Evolutionary conservation across 352 stramenopile species (phyloP).

Genomic region (Phytophthora pinifolia): DNA sequence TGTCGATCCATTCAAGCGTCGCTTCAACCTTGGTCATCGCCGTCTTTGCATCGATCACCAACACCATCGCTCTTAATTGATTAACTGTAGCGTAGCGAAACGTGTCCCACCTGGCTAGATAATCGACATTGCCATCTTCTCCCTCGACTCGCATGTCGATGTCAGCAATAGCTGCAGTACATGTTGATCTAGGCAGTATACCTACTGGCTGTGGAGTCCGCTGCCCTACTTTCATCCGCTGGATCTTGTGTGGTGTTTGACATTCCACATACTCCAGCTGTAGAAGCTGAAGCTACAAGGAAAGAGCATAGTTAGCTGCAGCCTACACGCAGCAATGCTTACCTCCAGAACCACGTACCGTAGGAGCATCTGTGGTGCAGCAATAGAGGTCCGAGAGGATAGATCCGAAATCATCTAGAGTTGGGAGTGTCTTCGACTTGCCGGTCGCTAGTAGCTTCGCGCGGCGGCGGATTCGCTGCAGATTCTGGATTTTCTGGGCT

Average conservation of each 20-base stretch:
- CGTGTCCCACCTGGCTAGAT: constrained; percentile 3
- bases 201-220: not conserved
- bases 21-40: not conserved
- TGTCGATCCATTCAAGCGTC: constrained; percentile 2
- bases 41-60: constrained; percentile 3
- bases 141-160: constrained; percentile 2
- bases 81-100: constrained; percentile 3
- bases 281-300: not conserved
- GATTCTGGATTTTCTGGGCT: not conserved
- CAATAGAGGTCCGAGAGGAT: constrained; percentile 1
- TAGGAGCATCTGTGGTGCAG: not conserved
- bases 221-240: constrained; percentile 10
- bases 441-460: not conserved
- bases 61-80: constrained; percentile 1
- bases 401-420: not conserved
- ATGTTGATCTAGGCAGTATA: not conserved
- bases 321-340: too few relatives aligned
- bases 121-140: constrained; percentile 1
- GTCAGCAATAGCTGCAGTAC: constrained; percentile 2
- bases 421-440: not conserved
- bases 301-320: not conserved
- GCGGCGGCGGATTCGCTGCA: not conserved
- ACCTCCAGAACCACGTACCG: not conserved
- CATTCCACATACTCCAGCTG: not conserved
- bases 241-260: not conserved